Percentiles rank a stretch among this genome's conserved stretches.
phyloP scores from a whole-genome alignment of 768 basidiomycete genomes.

The Coprinellus micaceus region DNA sequence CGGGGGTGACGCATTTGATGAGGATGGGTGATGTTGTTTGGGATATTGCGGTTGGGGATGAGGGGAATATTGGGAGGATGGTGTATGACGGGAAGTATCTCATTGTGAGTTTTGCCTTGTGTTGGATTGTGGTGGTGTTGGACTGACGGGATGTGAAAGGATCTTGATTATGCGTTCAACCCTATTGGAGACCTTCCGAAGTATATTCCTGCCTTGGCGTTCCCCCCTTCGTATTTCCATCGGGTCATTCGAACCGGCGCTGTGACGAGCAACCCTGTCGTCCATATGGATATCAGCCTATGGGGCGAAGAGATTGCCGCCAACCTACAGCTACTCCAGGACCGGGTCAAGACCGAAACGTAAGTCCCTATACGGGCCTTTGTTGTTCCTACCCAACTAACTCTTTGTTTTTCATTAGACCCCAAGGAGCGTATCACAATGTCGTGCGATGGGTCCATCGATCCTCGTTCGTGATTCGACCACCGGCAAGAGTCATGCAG shows the following conservation, averaged over 20 bases:
- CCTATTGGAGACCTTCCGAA: slow-evolving; percentile 71
- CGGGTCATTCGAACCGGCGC: slow-evolving; percentile 70
- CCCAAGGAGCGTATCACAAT: slow-evolving; percentile 74
- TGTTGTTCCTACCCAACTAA: slow-evolving; percentile 1
- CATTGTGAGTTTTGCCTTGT: slow-evolving; percentile 52
- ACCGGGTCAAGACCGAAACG: slow-evolving; percentile 77
- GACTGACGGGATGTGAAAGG: no score
- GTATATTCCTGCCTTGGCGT: slow-evolving; percentile 75
- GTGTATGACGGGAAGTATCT: slow-evolving; percentile 90
- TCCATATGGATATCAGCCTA: slow-evolving; percentile 69
- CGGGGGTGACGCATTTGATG: slow-evolving; percentile 60
- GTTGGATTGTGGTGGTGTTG: no score
- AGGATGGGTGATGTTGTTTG: slow-evolving; percentile 80
- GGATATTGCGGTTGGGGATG: slow-evolving; percentile 84
- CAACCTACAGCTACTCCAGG: slow-evolving; percentile 74
- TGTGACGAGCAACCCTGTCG: slow-evolving; percentile 53
- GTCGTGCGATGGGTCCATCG: slow-evolving; percentile 86
- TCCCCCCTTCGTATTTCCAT: slow-evolving; percentile 88
- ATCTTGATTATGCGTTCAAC: slow-evolving; percentile 82
- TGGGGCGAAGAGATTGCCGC: slow-evolving; percentile 77
- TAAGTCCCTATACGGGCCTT: slow-evolving; percentile 36
- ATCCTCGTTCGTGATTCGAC: slow-evolving; percentile 67
- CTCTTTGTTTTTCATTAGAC: slow-evolving; percentile 38
- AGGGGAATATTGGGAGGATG: slow-evolving; percentile 78
- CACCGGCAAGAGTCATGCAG: slow-evolving; percentile 33